Conservation (phyloP, 257 asterid genomes). For the Coffea eugenioides region DNA sequence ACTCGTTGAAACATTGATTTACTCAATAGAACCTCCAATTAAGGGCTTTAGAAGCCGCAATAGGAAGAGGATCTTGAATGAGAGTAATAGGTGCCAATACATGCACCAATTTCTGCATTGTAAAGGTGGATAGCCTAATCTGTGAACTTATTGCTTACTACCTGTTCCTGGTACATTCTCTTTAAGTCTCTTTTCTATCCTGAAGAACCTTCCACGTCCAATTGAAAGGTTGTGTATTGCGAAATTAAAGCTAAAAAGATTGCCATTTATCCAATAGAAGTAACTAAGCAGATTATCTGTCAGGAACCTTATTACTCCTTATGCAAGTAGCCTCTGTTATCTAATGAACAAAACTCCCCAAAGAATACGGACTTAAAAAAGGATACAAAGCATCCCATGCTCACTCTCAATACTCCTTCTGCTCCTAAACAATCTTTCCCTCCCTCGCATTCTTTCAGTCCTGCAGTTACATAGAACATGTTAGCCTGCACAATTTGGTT, state of each 20-base stretch:
- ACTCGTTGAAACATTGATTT: neutral
- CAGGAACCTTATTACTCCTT: neutral
- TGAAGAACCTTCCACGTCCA: neutral
- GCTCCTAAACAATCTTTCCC: constrained; percentile 51
- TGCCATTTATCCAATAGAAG: neutral
- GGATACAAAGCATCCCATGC: constrained; percentile 61
- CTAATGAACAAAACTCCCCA: neutral
- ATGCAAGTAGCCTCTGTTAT: too few species aligned
- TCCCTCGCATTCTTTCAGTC: constrained; percentile 49
- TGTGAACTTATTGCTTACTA: neutral
- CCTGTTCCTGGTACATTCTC: neutral
- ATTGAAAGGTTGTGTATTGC: neutral
- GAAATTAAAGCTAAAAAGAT: neutral
- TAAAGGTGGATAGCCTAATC: too few species aligned
- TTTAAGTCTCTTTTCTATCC: neutral
- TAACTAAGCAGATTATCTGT: neutral
- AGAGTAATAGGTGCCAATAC: neutral
- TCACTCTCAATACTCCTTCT: constrained; percentile 51
- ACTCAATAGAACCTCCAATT: neutral
- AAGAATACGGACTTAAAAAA: constrained; percentile 1
- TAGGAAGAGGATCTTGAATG: neutral
- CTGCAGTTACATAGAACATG: constrained; percentile 22
- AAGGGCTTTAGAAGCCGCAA: neutral
- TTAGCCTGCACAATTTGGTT: neutral
- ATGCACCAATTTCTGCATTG: neutral